Evolutionary conservation across 129 eudicot genomes (phyloP).

Genomic region (Centella asiatica): DNA sequence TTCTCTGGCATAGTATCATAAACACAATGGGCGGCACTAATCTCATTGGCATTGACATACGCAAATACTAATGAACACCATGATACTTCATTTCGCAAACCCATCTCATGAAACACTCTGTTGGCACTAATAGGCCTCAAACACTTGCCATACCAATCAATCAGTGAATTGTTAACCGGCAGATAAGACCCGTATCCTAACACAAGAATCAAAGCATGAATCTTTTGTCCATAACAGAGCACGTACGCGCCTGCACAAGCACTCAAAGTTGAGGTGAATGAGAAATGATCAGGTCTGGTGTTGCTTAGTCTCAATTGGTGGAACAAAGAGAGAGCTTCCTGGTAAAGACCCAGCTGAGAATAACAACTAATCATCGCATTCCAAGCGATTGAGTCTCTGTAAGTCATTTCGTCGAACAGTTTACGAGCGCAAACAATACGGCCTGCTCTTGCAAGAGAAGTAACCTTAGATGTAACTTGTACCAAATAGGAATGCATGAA

Average conservation of each 20-base stretch:
- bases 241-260: slow-evolving; percentile 52
- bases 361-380: slow-evolving; percentile 67
- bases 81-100: slow-evolving; percentile 46
- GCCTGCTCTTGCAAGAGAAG: slow-evolving; percentile 48
- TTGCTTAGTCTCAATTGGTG: slow-evolving; percentile 30
- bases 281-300: slow-evolving; percentile 52
- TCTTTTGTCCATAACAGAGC: slow-evolving; percentile 29
- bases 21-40: slow-evolving; percentile 31
- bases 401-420: slow-evolving; percentile 71
- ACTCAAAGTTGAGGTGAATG: slow-evolving; percentile 58
- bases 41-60: slow-evolving; percentile 39
- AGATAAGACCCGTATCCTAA: slow-evolving; percentile 32
- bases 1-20: slow-evolving; percentile 50
- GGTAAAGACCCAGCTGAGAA: slow-evolving; percentile 49
- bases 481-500: slow-evolving; percentile 45
- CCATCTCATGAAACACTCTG: slow-evolving; percentile 53
- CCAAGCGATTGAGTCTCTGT: slow-evolving; percentile 66
- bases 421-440: slow-evolving; percentile 42
- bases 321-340: slow-evolving; percentile 52
- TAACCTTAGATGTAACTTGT: slow-evolving; percentile 44
- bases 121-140: slow-evolving; percentile 32
- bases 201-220: slow-evolving; percentile 48
- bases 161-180: slow-evolving; percentile 61
- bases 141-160: slow-evolving; percentile 86
- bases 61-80: slow-evolving; percentile 86